A percentile compares a stretch with the other conserved stretches of the same genome.
These are phyloP conservation scores for Elaphomyces granulatus DNA, from an alignment of 495 filamentous ascomycete genomes.

Conservation along the genomic window DNA sequence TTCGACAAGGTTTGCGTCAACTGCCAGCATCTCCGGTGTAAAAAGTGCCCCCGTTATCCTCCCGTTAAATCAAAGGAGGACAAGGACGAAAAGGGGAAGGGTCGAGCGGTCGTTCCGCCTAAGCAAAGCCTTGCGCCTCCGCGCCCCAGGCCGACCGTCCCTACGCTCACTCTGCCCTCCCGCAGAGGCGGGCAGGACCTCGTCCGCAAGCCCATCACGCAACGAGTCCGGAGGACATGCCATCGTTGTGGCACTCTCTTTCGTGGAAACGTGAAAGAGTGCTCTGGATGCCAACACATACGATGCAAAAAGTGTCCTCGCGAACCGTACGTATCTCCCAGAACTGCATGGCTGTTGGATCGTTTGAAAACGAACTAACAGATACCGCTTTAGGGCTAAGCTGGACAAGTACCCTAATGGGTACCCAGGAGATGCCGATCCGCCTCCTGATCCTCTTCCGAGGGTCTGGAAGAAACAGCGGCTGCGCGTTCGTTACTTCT, in stretches of 20 bases:
- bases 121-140: slow-evolving; percentile 11
- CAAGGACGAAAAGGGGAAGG: slow-evolving; percentile 27
- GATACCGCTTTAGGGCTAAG: slow-evolving; percentile 38
- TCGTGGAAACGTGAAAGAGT: slow-evolving; percentile 41
- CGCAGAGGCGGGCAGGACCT: slow-evolving; percentile 56
- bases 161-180: slow-evolving; percentile 43
- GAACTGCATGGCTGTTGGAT: too few relatives aligned
- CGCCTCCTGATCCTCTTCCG: slow-evolving; percentile 17
- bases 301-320: slow-evolving; percentile 73
- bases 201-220: slow-evolving; percentile 47
- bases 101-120: slow-evolving; percentile 5
- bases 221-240: slow-evolving; percentile 62
- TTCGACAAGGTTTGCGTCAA: slow-evolving; percentile 52
- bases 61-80: slow-evolving; percentile 31
- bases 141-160: slow-evolving; percentile 12
- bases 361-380: too few relatives aligned
- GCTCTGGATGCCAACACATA: slow-evolving; percentile 54
- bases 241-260: slow-evolving; percentile 61
- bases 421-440: slow-evolving; percentile 56
- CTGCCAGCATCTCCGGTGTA: slow-evolving; percentile 66
- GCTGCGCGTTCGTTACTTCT: slow-evolving; percentile 42
- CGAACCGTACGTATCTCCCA: slow-evolving; percentile 68
- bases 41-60: slow-evolving; percentile 62
- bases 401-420: slow-evolving; percentile 61
- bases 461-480: slow-evolving; percentile 31